phyloP scores from a whole-genome alignment of 768 basidiomycete genomes.

The Terana coerulea region DNA sequence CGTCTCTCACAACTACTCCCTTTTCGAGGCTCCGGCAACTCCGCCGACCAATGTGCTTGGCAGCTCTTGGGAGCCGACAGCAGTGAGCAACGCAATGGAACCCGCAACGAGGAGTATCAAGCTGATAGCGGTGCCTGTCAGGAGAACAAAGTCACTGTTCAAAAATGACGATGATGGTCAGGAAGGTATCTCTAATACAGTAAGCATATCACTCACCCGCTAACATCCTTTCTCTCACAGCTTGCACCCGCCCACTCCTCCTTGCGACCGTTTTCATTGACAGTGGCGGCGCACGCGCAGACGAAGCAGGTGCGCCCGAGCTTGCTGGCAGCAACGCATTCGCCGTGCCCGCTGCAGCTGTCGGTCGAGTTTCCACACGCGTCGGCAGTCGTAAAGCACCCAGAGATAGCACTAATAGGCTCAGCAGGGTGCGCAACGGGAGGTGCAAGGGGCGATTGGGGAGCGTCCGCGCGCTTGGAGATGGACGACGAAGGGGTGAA shows the following conservation, averaged over 20 bases:
- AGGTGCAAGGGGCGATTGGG: constrained; percentile 45
- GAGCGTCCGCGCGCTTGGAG: constrained; percentile 34
- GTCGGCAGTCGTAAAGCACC: constrained; percentile 55
- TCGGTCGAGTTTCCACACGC: constrained; percentile 60
- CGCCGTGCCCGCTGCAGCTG: constrained; percentile 66
- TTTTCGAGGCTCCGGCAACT: constrained; percentile 45
- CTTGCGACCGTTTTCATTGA: constrained; percentile 49
- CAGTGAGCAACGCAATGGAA: constrained; percentile 61
- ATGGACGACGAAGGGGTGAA: constrained; percentile 23
- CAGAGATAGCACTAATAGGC: constrained; percentile 56
- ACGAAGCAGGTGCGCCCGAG: constrained; percentile 51
- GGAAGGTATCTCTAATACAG: background rate
- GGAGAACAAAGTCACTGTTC: constrained; percentile 68
- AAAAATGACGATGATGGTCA: background rate
- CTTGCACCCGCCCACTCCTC: constrained; percentile 71
- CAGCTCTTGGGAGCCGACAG: constrained; percentile 55
- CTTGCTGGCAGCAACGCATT: constrained; percentile 58
- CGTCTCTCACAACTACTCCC: constrained; percentile 35
- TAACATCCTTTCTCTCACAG: constrained; percentile 78
- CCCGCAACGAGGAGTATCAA: constrained; percentile 65
- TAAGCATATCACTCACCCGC: constrained; percentile 52
- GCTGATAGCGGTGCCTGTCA: constrained; percentile 63
- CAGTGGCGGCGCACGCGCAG: constrained; percentile 45
- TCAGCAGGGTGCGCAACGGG: constrained; percentile 38
- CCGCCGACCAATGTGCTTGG: constrained; percentile 74